Conservation (phyloP, 176 grass and related monocot genomes). For the Hordeum vulgare region MorexV3_pseudomolecules_assembly NC_058519.1:98203881-98204380, state of each 20-base stretch:
- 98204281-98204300: slow-evolving; percentile 26
- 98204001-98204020: slow-evolving; percentile 18
- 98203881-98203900: slow-evolving; percentile 15
- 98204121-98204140: slow-evolving; percentile 39
- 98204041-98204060: slow-evolving; percentile 34
- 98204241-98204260: slow-evolving; percentile 90
- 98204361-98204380: not conserved
- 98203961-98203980: slow-evolving; percentile 23
- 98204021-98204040: slow-evolving; percentile 40
- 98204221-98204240: slow-evolving; percentile 86
- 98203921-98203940: slow-evolving; percentile 39
- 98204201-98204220: slow-evolving; percentile 85
- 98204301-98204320: not conserved
- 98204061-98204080: slow-evolving; percentile 54
- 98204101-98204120: slow-evolving; percentile 49
- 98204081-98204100: slow-evolving; percentile 56
- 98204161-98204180: slow-evolving; percentile 44
- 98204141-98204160: slow-evolving; percentile 34
- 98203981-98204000: slow-evolving; percentile 42
- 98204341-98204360: not conserved
- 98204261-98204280: slow-evolving; percentile 59
- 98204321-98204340: slow-evolving; percentile 12
- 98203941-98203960: slow-evolving; percentile 8
- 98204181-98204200: slow-evolving; percentile 10
- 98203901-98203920: slow-evolving; percentile 42